A percentile compares a stretch with the other conserved stretches of the same genome.
These are phyloP conservation scores for Ocimum tenuiflorum DNA, from an alignment of 257 asterid species.

Conservation along the genomic window DNA sequence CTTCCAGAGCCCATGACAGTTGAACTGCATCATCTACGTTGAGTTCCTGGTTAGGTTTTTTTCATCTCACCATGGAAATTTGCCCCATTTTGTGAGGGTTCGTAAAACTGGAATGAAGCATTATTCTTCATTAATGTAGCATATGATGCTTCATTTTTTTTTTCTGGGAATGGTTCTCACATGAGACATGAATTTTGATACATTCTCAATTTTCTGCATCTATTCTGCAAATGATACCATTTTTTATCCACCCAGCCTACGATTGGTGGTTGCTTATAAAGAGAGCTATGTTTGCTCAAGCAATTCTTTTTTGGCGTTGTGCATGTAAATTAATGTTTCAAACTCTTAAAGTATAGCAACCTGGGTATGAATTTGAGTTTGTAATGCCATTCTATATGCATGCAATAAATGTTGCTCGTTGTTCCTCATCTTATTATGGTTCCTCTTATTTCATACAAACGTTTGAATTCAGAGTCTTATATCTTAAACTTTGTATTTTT, in stretches of 20 bases:
- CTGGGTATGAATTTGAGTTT: too few species aligned
- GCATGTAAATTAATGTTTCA: conserved; percentile 4
- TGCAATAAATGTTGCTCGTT: too few species aligned
- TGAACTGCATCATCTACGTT: conserved; percentile 14
- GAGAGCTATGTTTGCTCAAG: background rate
- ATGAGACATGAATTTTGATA: background rate
- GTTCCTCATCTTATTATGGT: too few species aligned
- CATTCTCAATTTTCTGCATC: conserved; percentile 1
- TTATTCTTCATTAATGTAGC: conserved; percentile 15
- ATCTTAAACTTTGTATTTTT: too few species aligned
- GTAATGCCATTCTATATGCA: too few species aligned
- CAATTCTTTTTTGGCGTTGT: background rate
- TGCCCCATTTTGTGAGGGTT: conserved; percentile 12
- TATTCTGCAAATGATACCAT: background rate
- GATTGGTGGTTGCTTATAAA: background rate
- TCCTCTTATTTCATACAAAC: too few species aligned
- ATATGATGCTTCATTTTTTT: conserved; percentile 9
- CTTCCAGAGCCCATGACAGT: conserved; percentile 16
- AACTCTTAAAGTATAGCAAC: too few species aligned
- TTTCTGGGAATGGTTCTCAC: background rate
- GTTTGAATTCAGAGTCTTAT: too few species aligned
- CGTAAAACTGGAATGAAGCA: background rate
- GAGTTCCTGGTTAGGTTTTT: conserved; percentile 22
- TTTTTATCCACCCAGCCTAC: background rate
- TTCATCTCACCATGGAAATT: conserved; percentile 21